A percentile compares a stretch with the other conserved stretches of the same genome.
Conservation (phyloP, 495 filamentous ascomycete species). For the Achaetomiella virescens region DNA sequence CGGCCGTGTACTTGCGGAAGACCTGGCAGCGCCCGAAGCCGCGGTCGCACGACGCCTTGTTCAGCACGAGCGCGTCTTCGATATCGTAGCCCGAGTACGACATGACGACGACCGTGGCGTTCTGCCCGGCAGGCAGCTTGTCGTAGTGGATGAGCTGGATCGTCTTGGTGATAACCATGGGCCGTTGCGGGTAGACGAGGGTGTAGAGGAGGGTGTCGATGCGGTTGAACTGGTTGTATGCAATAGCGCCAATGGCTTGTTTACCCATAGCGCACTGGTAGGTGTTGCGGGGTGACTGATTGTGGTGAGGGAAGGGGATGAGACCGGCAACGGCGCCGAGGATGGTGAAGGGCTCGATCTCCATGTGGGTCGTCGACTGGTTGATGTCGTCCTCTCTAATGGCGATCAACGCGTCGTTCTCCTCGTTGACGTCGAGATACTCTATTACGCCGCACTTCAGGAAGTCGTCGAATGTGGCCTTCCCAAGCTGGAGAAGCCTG, state of each 20-base stretch:
- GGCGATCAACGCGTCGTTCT: slow-evolving; percentile 91
- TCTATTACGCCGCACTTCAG: slow-evolving; percentile 82
- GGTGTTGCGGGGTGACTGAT: slow-evolving; percentile 97
- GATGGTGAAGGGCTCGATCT: slow-evolving; percentile 97
- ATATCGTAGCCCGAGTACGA: slow-evolving; percentile 99
- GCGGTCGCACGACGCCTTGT: slow-evolving; percentile 88
- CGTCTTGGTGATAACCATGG: slow-evolving; percentile 92
- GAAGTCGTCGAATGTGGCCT: slow-evolving; percentile 87
- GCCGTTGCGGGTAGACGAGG: slow-evolving; percentile 96
- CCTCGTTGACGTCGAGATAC: slow-evolving; percentile 96
- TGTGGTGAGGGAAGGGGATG: slow-evolving; percentile 98
- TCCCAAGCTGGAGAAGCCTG: slow-evolving; percentile 68
- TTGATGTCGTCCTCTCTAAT: slow-evolving; percentile 79
- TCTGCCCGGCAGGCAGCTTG: slow-evolving; percentile 93
- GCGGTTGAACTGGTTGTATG: slow-evolving; percentile 91
- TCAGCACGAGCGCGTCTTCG: slow-evolving; percentile 93
- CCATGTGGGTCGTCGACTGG: slow-evolving; percentile 78
- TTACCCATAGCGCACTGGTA: slow-evolving; percentile 99
- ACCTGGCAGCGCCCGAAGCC: slow-evolving; percentile 96
- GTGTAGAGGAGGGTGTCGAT: slow-evolving; percentile 94
- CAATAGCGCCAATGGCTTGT: slow-evolving; percentile 97
- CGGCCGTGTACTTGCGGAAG: slow-evolving; percentile 76
- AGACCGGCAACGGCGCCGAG: slow-evolving; percentile 95
- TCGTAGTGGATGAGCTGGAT: slow-evolving; percentile 98
- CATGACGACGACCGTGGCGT: slow-evolving; percentile 97